Percentiles rank a stretch among this genome's conserved stretches.
Evolutionary conservation across 2,329 filamentous ascomycete species (phyloP).

Genomic region (Fusarium decemcellulare): DNA sequence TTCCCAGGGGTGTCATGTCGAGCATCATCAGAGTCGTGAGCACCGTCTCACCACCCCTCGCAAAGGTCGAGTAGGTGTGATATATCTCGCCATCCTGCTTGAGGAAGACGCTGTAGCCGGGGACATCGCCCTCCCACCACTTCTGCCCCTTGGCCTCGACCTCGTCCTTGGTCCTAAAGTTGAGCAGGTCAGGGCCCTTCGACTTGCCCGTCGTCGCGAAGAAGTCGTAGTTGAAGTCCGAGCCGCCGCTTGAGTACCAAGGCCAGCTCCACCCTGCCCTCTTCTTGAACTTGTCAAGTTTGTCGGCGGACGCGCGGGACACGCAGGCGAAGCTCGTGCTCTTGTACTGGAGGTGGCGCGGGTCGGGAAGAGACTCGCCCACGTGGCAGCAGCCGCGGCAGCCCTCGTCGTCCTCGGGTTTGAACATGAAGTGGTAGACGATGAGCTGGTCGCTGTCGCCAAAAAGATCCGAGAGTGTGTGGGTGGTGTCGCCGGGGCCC

Average conservation of each 20-base stretch:
- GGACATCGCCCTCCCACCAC: constrained; percentile 50
- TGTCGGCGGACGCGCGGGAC: constrained; percentile 54
- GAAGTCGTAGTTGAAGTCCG: constrained; percentile 59
- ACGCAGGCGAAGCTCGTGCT: constrained; percentile 56
- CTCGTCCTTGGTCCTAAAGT: constrained; percentile 46
- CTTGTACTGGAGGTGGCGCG: constrained; percentile 54
- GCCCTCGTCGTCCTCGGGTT: constrained; percentile 50
- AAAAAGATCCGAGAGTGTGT: constrained; percentile 51
- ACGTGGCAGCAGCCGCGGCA: constrained; percentile 57
- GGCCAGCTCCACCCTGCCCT: constrained; percentile 58
- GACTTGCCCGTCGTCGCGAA: constrained; percentile 51
- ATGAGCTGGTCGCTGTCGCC: constrained; percentile 53
- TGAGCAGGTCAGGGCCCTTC: constrained; percentile 44
- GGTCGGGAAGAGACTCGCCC: constrained; percentile 56
- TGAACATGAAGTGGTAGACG: constrained; percentile 64
- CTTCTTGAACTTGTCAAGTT: constrained; percentile 54
- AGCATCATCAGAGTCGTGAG: constrained; percentile 50
- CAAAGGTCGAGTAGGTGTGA: constrained; percentile 56
- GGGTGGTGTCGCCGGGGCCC: constrained; percentile 43
- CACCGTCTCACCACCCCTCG: constrained; percentile 50
- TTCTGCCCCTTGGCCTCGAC: constrained; percentile 45
- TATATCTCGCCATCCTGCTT: constrained; percentile 51
- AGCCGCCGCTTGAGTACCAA: constrained; percentile 55
- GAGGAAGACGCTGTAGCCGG: constrained; percentile 55
- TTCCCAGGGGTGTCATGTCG: constrained; percentile 54